Conservation (phyloP, 257 asterid species). For the Galeopsis tetrahit region DNA sequence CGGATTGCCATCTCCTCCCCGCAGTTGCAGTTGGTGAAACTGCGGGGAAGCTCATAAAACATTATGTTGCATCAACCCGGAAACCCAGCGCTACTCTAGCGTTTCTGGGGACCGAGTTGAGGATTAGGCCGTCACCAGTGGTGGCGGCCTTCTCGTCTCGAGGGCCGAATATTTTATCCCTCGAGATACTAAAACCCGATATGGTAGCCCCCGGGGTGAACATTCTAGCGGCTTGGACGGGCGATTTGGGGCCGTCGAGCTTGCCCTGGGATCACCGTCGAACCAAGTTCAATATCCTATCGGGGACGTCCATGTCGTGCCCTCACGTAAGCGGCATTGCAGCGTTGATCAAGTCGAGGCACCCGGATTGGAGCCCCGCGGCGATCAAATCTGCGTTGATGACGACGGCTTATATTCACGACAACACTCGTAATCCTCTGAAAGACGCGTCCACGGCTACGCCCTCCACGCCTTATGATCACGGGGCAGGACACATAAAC, state of each 20-base stretch:
- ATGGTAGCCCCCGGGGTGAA: conserved; percentile 92
- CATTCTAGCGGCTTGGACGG: conserved; percentile 94
- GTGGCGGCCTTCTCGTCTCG: conserved; percentile 95
- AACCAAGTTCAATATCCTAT: conserved; percentile 75
- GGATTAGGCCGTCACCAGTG: conserved; percentile 76
- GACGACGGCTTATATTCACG: conserved; percentile 89
- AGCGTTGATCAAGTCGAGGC: conserved; percentile 75
- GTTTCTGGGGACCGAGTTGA: conserved; percentile 73
- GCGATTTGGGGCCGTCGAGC: conserved; percentile 78
- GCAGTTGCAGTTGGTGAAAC: conserved; percentile 81
- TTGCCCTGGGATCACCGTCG: conserved; percentile 70
- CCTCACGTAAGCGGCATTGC: conserved; percentile 96
- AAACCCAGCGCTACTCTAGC: conserved; percentile 63
- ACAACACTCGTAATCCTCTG: conserved; percentile 57
- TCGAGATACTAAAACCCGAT: conserved; percentile 84
- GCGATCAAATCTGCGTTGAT: conserved; percentile 86
- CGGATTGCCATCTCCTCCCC: conserved; percentile 87
- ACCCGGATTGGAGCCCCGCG: conserved; percentile 84
- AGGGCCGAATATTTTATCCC: conserved; percentile 78
- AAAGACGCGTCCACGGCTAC: conserved; percentile 60
- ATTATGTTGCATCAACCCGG: conserved; percentile 41
- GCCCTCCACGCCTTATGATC: conserved; percentile 73
- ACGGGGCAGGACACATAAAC: conserved; percentile 89
- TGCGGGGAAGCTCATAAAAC: conserved; percentile 61
- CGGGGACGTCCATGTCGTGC: conserved; percentile 98